Evolutionary conservation across 1,284 basidiomycete species (phyloP), one percentile per base, ranked within the genome.

Genomic region (Pyrrhoderma lamaoense): DNA sequence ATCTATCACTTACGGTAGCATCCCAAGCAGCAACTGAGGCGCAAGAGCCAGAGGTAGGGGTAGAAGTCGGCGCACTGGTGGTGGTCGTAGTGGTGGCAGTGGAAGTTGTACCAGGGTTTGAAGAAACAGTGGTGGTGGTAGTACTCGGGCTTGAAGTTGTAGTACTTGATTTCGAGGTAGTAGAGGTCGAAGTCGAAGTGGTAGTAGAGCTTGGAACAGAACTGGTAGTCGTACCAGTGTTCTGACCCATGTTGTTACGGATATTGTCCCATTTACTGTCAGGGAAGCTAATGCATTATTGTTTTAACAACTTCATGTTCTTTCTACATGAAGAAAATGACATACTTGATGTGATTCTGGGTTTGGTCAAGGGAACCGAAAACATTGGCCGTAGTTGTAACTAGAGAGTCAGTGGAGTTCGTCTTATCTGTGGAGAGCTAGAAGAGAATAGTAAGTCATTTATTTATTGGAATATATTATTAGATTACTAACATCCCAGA

Each of bases 261-360:
- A 85, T 74, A 61, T 85, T 85, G 63, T 80, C 77, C 77, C 77
- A 85, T 59, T 80, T 79, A 66, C 80, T 83, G 58, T 74, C 69
- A 2, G 82, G 82, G 65, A 70, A 84, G 59, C 79, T 82, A 55
- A 2, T 34, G 42, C 5, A 45, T 3, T 42, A 18, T 13, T 14
- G 3, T 45, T 9, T 27, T 23, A 39, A 27, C 40, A 34, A 8
- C 9, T 23, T 53, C 8, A 38, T 18, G 22, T 16, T 3, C 35
- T 11, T 19, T 13, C 16, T 16, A 31, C 7, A 8, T 25, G 25
- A 16, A 27, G 14, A 19, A 19, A 37, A 7, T 8, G 19, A 59
- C 67, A 22, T 59, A 77, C 77, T 67, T 66, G 58, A 90, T 76
- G 60, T 90, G 88, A 64, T 92, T 92, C 65, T 67, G 66, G 19